Evolutionary conservation across 2,329 filamentous ascomycete genomes (phyloP), one percentile per base, ranked within the genome.

Genomic region (Pseudogymnoascus sp.): DNA sequence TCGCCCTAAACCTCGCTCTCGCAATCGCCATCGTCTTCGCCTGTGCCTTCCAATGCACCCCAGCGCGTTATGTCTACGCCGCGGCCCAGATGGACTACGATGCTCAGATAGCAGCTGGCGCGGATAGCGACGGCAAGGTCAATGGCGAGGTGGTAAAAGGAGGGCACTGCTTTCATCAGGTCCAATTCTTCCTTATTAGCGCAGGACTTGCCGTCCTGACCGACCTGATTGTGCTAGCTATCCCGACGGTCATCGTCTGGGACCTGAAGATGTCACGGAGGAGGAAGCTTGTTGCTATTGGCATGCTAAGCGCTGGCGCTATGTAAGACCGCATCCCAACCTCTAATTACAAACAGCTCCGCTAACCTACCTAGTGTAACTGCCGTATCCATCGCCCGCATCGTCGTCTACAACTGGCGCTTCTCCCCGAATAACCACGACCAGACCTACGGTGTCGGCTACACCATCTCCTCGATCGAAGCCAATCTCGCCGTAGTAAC

Each of bases 21-120:
- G 71, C 74, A 21, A 68, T 76, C 0, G 71, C 73, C 28, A 72
- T 77, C 4, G 75, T 78, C 62, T 68, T 78, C 42, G 72, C 71
- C 0, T 73, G 73, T 6, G 46, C 77, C 1, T 76, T 80, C 59
- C 76, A 80, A 61, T 79, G 77, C 63, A 34, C 53, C 14, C 64
- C 65, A 3, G 62, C 63, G 9, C 46, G 34, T 34, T 67, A 66
- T 34, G 60, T 63, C 11, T 67, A 59, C 38, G 62, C 63, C n/a
- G 63, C 23, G 3, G 21, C 38, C 8, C 3, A 60, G 25, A 67
- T 62, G 66, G 65, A 63, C 42, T n/a, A 42, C 37, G 63, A 14
- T 18, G 62, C 38, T 34, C 63, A 61, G 37, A 36, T 38, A 42
- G 62, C 49, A 34, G 56, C 38, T 59, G 46, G 49, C 16, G 60